Conservation (phyloP, 306 rosid species). For the Phaseolus lunatus region DNA sequence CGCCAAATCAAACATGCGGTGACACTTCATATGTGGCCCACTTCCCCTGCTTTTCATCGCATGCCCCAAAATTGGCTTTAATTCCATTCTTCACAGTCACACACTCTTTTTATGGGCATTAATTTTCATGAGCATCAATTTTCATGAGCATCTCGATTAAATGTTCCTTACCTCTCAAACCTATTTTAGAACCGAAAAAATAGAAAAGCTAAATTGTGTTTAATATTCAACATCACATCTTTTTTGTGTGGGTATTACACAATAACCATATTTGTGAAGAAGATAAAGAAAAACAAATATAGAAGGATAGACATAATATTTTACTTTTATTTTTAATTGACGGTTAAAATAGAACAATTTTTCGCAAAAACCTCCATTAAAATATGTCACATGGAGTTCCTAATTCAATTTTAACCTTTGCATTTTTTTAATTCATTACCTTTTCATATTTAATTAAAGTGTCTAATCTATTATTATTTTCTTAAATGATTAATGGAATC, state of each 20-base stretch:
- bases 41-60: not conserved
- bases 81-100: slow-evolving; percentile 5
- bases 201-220: not conserved
- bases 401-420: too few relatives aligned
- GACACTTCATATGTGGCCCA: slow-evolving; percentile 6
- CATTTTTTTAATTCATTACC: too few relatives aligned
- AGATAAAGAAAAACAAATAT: too few relatives aligned
- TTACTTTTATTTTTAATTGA: too few relatives aligned
- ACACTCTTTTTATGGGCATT: slow-evolving; percentile 7
- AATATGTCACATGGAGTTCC: too few relatives aligned
- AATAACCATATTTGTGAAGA: not conserved
- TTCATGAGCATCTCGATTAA: not conserved
- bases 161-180: not conserved
- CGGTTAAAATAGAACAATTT: too few relatives aligned
- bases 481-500: too few relatives aligned
- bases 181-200: not conserved
- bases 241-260: not conserved
- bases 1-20: slow-evolving; percentile 35
- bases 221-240: not conserved
- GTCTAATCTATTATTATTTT: too few relatives aligned
- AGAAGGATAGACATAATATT: too few relatives aligned
- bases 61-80: slow-evolving; percentile 8
- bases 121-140: slow-evolving; percentile 1
- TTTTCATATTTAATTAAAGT: too few relatives aligned
- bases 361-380: too few relatives aligned